Percentiles rank a stretch among this genome's conserved stretches.
Evolutionary conservation across 1,284 basidiomycete genomes (phyloP).

Genomic region (Schizophyllum commune): DNA sequence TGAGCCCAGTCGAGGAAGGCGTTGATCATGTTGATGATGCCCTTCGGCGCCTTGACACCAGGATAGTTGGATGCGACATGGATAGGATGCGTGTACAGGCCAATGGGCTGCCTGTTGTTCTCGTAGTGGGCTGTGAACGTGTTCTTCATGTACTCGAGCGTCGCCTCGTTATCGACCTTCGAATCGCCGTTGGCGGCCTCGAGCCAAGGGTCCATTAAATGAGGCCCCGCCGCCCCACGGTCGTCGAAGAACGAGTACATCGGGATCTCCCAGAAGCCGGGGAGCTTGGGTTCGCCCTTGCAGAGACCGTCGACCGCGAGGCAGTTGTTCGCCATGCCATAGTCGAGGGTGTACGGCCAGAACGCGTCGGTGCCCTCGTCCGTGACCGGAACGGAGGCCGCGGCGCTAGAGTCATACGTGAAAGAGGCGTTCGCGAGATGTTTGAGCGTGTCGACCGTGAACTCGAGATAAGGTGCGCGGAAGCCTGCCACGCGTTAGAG

Average conservation of each 20-base stretch:
- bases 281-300: constrained; percentile 64
- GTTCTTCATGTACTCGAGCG: constrained; percentile 65
- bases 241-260: constrained; percentile 75
- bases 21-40: constrained; percentile 69
- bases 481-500: constrained; percentile 38
- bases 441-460: constrained; percentile 55
- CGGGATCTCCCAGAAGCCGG: constrained; percentile 77
- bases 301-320: constrained; percentile 49
- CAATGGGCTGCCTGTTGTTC: constrained; percentile 72
- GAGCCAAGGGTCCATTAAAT: constrained; percentile 82
- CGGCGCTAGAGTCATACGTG: constrained; percentile 66
- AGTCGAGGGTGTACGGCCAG: constrained; percentile 69
- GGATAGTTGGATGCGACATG: constrained; percentile 62
- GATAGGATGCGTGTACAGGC: constrained; percentile 78
- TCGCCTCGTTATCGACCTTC: constrained; percentile 48
- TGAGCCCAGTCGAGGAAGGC: constrained; percentile 79
- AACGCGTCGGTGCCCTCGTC: constrained; percentile 65
- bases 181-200: constrained; percentile 48
- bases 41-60: constrained; percentile 39
- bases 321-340: constrained; percentile 75
- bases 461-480: constrained; percentile 75
- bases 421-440: constrained; percentile 52
- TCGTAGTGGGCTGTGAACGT: constrained; percentile 74
- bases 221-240: constrained; percentile 44
- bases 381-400: constrained; percentile 62